Evolutionary conservation across 2,329 filamentous ascomycete genomes (phyloP).

Genomic region (Monilinia vaccinii-corymbosi): DNA sequence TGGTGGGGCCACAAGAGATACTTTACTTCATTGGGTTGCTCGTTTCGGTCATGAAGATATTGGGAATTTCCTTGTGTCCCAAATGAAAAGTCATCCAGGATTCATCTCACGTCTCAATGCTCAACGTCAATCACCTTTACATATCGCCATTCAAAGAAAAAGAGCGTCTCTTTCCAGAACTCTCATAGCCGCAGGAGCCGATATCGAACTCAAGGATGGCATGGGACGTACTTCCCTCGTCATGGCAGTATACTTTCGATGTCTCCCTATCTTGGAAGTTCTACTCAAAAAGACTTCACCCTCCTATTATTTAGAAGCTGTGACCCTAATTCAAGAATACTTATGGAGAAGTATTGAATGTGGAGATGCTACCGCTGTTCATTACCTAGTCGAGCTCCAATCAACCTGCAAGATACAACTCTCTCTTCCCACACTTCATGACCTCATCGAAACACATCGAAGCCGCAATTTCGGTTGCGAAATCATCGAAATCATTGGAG

Average conservation of each 20-base stretch:
- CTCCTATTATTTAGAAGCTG: background rate
- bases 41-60: constrained; percentile 1
- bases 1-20: background rate
- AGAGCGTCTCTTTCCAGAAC: background rate
- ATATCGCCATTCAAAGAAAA: background rate
- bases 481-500: background rate
- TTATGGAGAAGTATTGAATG: background rate
- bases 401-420: background rate
- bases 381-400: background rate
- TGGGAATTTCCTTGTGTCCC: background rate
- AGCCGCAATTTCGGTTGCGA: background rate
- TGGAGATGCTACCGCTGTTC: background rate
- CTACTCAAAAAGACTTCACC: background rate
- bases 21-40: constrained; percentile 1
- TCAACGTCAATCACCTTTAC: background rate
- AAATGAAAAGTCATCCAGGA: background rate
- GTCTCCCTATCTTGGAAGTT: background rate
- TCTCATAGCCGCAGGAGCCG: background rate
- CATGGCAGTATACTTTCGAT: background rate
- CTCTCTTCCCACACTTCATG: background rate
- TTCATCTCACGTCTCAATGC: background rate
- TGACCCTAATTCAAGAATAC: background rate
- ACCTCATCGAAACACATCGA: background rate
- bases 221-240: background rate
- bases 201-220: background rate